Evolutionary conservation across 306 rosid species (phyloP), one percentile per base, ranked within the genome.

Genomic region (Senna tora): DNA sequence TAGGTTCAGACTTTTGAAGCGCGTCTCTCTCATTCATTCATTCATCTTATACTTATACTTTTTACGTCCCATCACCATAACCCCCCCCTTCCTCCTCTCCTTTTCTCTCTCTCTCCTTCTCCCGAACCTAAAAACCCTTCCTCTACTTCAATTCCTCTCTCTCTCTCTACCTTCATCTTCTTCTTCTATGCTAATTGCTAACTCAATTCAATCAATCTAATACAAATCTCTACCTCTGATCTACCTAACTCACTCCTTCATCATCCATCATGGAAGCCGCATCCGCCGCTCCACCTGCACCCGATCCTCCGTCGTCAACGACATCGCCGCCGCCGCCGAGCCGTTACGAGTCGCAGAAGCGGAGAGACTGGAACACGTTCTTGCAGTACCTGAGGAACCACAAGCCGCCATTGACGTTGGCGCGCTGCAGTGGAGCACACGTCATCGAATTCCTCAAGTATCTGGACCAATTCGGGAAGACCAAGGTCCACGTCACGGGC

Each of bases 321-420:
- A 1, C 65, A 5, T 72, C 89, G 4, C 79, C 88, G 0, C 83
- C 89, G 17, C 88, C 89, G 1, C 96, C 87, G 17, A 94, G 97
- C 71, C 85, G 99, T 14, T 94, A 94, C 77, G 99, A 94, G 81
- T 89, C 99, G 4, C 99, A 94, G 78, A 94, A 94, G 53, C 68
- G 97, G 32, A 77, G 99, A 17, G 99, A 94, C 85, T 94, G 99
- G 99, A 94, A 89, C 90, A 94, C 97, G 5, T 94, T 94, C 76
- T 54, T 89, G 58, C 99, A 94, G 86, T 94, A 94, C 80, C 68
- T 94, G 46, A 84, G 70, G 78, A 91, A 89, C 84, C 99, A 94
- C 87, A 94, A 94, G 82, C 99, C 99, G 20, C 99, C 99, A 52
- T 85, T 94, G 68, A 84, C 92, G 17, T 65, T 94, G 22, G 91